Conservation (phyloP, 2,329 filamentous ascomycete species). For the Nothomitra cinnamomea region DNA sequence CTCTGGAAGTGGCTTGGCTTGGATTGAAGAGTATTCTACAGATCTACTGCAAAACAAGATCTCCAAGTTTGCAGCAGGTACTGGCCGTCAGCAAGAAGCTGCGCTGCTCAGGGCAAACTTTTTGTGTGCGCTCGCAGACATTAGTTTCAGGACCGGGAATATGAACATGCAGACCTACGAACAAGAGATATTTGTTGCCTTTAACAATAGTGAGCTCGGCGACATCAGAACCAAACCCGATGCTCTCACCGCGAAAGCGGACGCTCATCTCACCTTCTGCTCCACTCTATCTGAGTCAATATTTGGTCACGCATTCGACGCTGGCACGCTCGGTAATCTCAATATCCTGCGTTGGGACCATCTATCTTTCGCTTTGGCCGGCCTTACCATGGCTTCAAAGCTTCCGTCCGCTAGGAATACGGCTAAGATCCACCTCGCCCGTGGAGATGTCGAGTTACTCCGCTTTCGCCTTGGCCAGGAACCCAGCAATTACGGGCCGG, state of each 20-base stretch:
- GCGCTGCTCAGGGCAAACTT: conserved; percentile 39
- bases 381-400: conserved; percentile 33
- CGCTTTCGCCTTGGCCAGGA: conserved; percentile 32
- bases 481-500: conserved; percentile 25
- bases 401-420: conserved; percentile 31
- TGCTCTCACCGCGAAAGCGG: conserved; percentile 36
- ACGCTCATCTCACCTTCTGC: conserved; percentile 37
- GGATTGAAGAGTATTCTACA: conserved; percentile 38
- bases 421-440: conserved; percentile 33
- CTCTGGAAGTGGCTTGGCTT: conserved; percentile 29
- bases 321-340: conserved; percentile 12
- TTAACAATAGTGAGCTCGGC: conserved; percentile 18
- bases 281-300: conserved; percentile 23
- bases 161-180: conserved; percentile 37
- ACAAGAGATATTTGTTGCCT: conserved; percentile 24
- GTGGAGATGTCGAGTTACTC: conserved; percentile 38
- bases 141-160: conserved; percentile 34
- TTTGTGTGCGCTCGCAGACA: conserved; percentile 36
- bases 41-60: conserved; percentile 36
- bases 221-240: conserved; percentile 28
- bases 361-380: conserved; percentile 32
- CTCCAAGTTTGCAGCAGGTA: conserved; percentile 27
- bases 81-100: conserved; percentile 24
- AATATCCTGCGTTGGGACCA: conserved; percentile 27
- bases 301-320: conserved; percentile 15